Base-by-base conservation (phyloP, 2,329 filamentous ascomycete genomes). In the Colletotrichum siamense region DNA sequence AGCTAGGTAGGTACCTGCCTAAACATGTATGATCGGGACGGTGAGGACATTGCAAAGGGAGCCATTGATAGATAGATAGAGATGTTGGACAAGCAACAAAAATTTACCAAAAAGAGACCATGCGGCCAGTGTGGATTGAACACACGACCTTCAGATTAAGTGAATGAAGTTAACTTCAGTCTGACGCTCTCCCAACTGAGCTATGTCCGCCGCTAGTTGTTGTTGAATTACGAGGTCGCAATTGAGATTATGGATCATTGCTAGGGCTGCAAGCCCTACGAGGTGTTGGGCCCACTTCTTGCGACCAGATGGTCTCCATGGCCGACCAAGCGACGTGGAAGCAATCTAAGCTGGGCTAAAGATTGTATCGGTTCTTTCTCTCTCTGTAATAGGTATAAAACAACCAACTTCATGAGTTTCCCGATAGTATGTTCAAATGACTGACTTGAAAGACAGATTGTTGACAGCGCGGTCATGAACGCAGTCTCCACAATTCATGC, bases 121-220 rank as follows among this genome's bases (percentile, higher is more conserved):
- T 76, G 73, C 73, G 73, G 73, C 73, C 73, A 76, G 73, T 76
- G 69, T 76, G 73, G 73, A 74, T 74, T 74, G 71, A 73, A 73
- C 71, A 73, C 71, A 73, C 71, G 71, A 75, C 69, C 73, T 75
- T 75, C 73, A 75, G 73, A 75, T 73, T 30, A 12, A 73, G 15
- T 67, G 73, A 73, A 4, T 74, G 74, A 76, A 74, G 74, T 76
- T 69, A 8, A 65, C 74, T 74, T 76, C 74, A 73, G 70, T 73
- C 74, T 76, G 70, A 74, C 66, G 71, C 67, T 77, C 71, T 77
- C 75, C 75, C 73, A 76, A 76, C 70, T 76, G 73, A 76, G 73
- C 73, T 76, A 76, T 76, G 73, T 76, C 73, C 73, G 73, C 73
- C 73, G 70, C 70, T 22, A 64, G 59, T 30, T 57, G 28, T 36